phyloP scores from a whole-genome alignment of 495 filamentous ascomycete species.

The Lepraria neglecta region DNA sequence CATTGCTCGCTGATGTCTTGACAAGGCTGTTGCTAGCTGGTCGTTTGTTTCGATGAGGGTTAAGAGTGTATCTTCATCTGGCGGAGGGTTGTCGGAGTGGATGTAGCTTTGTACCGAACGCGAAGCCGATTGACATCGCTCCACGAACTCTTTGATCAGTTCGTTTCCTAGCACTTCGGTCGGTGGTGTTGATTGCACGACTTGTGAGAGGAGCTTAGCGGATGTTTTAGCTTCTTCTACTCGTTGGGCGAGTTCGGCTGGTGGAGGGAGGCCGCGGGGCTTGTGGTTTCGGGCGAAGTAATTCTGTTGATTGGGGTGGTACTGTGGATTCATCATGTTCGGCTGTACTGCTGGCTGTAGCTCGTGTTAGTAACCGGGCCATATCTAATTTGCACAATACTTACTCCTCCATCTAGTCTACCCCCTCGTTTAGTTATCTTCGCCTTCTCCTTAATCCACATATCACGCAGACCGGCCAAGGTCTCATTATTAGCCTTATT shows the following conservation, averaged over 20 bases:
- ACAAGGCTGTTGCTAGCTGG: constrained; percentile 68
- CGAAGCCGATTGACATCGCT: constrained; percentile 75
- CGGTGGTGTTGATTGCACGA: constrained; percentile 74
- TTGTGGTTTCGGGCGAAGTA: constrained; percentile 41
- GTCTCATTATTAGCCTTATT: constrained; percentile 67
- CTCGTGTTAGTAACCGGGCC: constrained; percentile 23
- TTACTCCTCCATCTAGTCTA: constrained; percentile 12
- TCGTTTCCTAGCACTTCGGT: constrained; percentile 73
- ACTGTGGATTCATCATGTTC: constrained; percentile 16
- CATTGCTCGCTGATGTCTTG: constrained; percentile 73
- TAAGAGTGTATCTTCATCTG: constrained; percentile 88
- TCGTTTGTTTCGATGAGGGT: constrained; percentile 94
- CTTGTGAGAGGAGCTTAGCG: constrained; percentile 82
- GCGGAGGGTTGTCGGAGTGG: constrained; percentile 63
- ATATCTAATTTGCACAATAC: not conserved
- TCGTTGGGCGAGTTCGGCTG: constrained; percentile 73
- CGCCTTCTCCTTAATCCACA: constrained; percentile 88
- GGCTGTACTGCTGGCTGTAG: constrained; percentile 17
- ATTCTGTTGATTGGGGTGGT: constrained; percentile 30
- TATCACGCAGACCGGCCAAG: constrained; percentile 56
- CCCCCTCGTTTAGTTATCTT: constrained; percentile 41
- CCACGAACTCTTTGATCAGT: constrained; percentile 83
- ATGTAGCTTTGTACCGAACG: constrained; percentile 80
- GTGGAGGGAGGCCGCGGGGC: constrained; percentile 55
- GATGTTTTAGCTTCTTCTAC: constrained; percentile 86